Percentiles rank a stretch among this genome's conserved stretches.
These are phyloP conservation scores for Saturnispora besseyi DNA, from an alignment of 805 yeast species.

Conservation along the genomic window DNA sequence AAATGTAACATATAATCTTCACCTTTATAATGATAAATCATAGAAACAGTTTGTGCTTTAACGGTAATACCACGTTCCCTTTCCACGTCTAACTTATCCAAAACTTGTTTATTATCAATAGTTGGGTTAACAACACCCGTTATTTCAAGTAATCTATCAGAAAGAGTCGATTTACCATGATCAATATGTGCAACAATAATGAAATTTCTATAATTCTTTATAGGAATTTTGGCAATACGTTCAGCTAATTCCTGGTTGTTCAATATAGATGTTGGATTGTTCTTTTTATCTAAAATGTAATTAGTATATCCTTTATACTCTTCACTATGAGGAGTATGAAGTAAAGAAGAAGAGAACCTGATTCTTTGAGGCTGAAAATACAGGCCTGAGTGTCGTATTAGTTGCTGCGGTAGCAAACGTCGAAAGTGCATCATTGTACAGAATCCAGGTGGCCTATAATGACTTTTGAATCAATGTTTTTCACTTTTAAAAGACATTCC, in stretches of 20 bases:
- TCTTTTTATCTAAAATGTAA: slow-evolving; percentile 19
- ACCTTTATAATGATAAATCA: slow-evolving; percentile 65
- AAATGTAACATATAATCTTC: slow-evolving; percentile 78
- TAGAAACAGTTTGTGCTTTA: slow-evolving; percentile 93
- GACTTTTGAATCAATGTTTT: neutral
- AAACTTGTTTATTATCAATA: slow-evolving; percentile 61
- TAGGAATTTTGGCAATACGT: slow-evolving; percentile 70
- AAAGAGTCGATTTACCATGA: slow-evolving; percentile 73
- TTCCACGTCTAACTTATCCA: slow-evolving; percentile 90
- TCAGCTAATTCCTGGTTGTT: slow-evolving; percentile 21
- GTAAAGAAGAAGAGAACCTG: neutral
- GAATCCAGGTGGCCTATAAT: neutral
- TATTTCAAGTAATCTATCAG: slow-evolving; percentile 78
- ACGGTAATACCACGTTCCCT: slow-evolving; percentile 95
- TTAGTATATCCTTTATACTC: slow-evolving; percentile 23
- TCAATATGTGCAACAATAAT: slow-evolving; percentile 96
- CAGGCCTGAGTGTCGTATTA: neutral
- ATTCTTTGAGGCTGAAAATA: neutral
- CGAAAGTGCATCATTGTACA: neutral
- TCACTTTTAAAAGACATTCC: neutral
- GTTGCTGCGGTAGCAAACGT: neutral
- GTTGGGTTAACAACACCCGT: slow-evolving; percentile 84
- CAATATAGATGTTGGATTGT: slow-evolving; percentile 22
- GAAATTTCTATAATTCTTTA: slow-evolving; percentile 77
- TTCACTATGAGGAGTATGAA: slow-evolving; percentile 10